Evolutionary conservation across 352 stramenopile genomes (phyloP), one percentile per base, ranked within the genome.

Genomic region (Phytophthora fragariaefolia): DNA sequence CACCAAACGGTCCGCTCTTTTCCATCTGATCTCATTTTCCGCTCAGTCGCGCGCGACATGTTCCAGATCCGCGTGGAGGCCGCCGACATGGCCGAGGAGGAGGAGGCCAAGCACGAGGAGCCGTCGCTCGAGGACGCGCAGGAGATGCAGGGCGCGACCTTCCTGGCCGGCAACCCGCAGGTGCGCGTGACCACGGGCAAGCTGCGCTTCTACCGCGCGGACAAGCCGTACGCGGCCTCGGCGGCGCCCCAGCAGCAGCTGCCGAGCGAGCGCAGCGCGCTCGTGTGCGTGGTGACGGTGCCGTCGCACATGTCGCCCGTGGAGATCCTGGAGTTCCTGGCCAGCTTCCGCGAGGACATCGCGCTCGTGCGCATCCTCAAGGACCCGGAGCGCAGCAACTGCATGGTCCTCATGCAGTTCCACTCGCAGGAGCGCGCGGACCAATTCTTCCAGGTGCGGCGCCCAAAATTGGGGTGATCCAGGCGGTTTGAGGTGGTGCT

Each of bases 361-460:
- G 72, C 80, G 46, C 77, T 92, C 12, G 82, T 96, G 51, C 89
- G 85, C 46, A 86, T 95, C 47, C 71, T 96, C 30, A 91, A 91
- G 53, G 89, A 96, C 58, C 79, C 87, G 2, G 83, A 93, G 46
- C 80, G 86, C 47, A 84, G 71, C 72, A 95, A 95, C 54, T 95
- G 89, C 65, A 94, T 96, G 87, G 81, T 87, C 42, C 79, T 95
- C 40, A 80, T 96, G 64, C 89, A 95, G 58, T 96, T 95, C 67
- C 64, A 79, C 27, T 66, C 66, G n/a, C 87, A 94, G 54, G 83
- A 94, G 27, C 74, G 83, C 65, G 89, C 89, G 2, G 89, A 94
- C 46, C 83, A 92, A 67, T 96, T 96, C 58, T 96, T 92, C 43
- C 56, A 73, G 58, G 80, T 87, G 61, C 24, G 22, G 52, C 30